These are phyloP conservation scores for Saururus chinensis DNA, from an alignment of 164 flowering plant species.

Conservation along the genomic window DNA sequence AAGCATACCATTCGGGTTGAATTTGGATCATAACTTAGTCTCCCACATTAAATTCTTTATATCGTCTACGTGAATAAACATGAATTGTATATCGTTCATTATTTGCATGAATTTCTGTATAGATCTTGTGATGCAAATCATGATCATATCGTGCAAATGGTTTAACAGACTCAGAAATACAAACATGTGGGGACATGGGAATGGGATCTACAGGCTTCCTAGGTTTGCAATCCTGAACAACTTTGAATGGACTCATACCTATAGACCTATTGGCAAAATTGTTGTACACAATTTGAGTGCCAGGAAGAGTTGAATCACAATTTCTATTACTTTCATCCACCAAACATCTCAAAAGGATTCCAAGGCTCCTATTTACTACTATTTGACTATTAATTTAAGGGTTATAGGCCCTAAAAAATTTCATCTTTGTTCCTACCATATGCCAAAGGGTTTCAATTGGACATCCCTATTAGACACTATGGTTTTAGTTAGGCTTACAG, in stretches of 20 bases:
- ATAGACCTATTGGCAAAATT: not conserved
- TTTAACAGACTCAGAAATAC: not conserved
- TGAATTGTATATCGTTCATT: not conserved
- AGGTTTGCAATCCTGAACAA: not conserved
- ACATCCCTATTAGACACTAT: too few species aligned
- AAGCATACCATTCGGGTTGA: too few species aligned
- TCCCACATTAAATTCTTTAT: not conserved
- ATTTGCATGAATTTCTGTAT: not conserved
- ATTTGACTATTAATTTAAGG: slow-evolving; percentile 1
- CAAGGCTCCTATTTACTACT: slow-evolving; percentile 1
- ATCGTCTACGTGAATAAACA: not conserved
- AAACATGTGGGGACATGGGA: not conserved
- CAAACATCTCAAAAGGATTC: not conserved
- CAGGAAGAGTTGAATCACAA: not conserved
- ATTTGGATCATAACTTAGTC: not conserved
- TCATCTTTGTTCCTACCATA: not conserved
- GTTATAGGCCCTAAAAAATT: not conserved
- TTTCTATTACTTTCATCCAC: not conserved
- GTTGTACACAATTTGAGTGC: not conserved
- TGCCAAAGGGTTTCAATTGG: not conserved
- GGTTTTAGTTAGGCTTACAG: too few species aligned
- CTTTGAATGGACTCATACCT: slow-evolving; percentile 3
- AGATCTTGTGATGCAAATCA: not conserved
- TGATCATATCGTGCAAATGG: not conserved
- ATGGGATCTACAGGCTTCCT: slow-evolving; percentile 3